A percentile compares a stretch with the other conserved stretches of the same genome.
Evolutionary conservation across 2,329 filamentous ascomycete species (phyloP).

Genomic region (Chaetomiaceae sp.): DNA sequence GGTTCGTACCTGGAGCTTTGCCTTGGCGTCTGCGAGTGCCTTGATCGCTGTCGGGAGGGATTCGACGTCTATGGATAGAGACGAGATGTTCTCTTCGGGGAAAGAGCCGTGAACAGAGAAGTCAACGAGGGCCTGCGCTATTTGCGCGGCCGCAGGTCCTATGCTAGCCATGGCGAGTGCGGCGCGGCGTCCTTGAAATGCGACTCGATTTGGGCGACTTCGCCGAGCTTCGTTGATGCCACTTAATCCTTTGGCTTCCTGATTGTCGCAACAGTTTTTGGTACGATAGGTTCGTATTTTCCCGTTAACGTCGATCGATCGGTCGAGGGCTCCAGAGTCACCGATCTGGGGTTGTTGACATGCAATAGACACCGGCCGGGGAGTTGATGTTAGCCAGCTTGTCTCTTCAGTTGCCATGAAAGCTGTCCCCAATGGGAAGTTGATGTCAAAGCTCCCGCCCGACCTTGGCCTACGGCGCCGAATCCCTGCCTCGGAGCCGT

Average conservation of each 20-base stretch:
- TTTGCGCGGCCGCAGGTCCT: constrained; percentile 12
- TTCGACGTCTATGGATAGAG: constrained; percentile 32
- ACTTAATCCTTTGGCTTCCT: neutral
- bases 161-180: constrained; percentile 19
- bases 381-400: constrained; percentile 5
- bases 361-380: too few relatives aligned
- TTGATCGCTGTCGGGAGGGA: constrained; percentile 40
- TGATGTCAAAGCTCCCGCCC: constrained; percentile 13
- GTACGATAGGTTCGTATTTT: too few relatives aligned
- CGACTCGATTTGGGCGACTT: too few relatives aligned
- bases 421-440: constrained; percentile 21
- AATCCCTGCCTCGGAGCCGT: neutral
- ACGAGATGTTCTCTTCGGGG: constrained; percentile 45
- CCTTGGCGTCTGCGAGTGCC: constrained; percentile 40
- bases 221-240: neutral
- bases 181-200: neutral
- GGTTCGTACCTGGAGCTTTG: constrained; percentile 41
- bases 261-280: too few relatives aligned
- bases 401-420: neutral
- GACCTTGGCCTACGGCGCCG: neutral
- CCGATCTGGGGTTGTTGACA: too few relatives aligned
- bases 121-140: constrained; percentile 58
- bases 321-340: too few relatives aligned
- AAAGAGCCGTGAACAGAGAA: constrained; percentile 51
- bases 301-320: too few relatives aligned